Evolutionary conservation across 2,329 filamentous ascomycete species (phyloP).

Genomic region (Tolypocladium sp.): DNA sequence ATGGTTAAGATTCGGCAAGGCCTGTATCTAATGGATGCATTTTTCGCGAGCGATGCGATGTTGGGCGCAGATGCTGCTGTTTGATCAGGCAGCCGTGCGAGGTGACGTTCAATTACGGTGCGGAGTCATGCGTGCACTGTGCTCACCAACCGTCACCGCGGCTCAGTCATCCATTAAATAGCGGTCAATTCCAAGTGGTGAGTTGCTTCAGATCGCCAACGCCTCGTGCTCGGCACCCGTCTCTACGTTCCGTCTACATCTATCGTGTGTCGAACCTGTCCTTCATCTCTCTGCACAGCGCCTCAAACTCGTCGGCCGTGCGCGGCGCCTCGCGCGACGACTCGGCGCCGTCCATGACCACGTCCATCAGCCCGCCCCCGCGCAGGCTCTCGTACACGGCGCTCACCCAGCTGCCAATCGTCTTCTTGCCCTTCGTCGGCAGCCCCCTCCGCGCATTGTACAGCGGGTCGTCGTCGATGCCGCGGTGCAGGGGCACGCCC

Average conservation of each 20-base stretch:
- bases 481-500: slow-evolving; percentile 18
- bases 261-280: background rate
- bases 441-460: slow-evolving; percentile 12
- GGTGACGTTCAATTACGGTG: background rate
- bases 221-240: background rate
- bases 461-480: slow-evolving; percentile 20
- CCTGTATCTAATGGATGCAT: background rate
- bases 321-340: slow-evolving; percentile 8
- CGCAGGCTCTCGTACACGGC: slow-evolving; percentile 12
- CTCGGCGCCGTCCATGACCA: slow-evolving; percentile 15
- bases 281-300: slow-evolving; percentile 10
- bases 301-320: slow-evolving; percentile 12
- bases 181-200: background rate
- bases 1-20: background rate
- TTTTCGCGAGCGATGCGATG: background rate
- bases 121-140: background rate
- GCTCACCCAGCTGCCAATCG: slow-evolving; percentile 7
- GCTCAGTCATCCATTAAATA: background rate
- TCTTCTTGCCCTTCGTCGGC: slow-evolving; percentile 16
- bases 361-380: slow-evolving; percentile 14
- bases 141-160: background rate
- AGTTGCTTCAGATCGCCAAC: background rate
- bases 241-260: background rate
- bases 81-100: background rate
- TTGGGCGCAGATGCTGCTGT: background rate